A percentile compares a stretch with the other conserved stretches of the same genome.
Conservation (phyloP, 768 basidiomycete genomes). For the Pisolithus sp. region DNA sequence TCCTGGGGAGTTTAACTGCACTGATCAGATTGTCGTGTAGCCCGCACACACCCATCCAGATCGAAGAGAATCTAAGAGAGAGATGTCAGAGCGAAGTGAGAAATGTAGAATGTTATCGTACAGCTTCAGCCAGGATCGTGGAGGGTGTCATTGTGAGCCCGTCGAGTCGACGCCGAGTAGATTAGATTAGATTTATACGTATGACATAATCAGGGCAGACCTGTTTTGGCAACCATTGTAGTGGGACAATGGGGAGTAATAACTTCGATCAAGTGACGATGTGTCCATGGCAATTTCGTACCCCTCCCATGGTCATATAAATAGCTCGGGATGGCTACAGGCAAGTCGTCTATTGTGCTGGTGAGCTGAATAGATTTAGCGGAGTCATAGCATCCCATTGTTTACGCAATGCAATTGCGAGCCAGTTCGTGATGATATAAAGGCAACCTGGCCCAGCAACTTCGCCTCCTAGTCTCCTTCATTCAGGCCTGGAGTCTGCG, state of each 20-base stretch:
- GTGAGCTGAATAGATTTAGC: background rate
- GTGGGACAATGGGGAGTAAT: background rate
- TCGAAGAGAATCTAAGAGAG: constrained; percentile 55
- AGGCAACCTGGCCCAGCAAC: background rate
- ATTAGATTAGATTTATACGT: background rate
- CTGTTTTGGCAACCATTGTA: background rate
- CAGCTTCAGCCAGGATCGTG: constrained; percentile 45
- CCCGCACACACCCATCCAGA: constrained; percentile 53
- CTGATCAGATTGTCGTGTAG: background rate
- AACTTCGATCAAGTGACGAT: too few species aligned
- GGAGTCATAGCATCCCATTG: constrained; percentile 5
- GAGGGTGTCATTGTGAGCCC: constrained; percentile 10
- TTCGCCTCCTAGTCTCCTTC: constrained; percentile 12
- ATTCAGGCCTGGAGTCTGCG: constrained; percentile 1
- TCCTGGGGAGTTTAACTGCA: constrained; percentile 34
- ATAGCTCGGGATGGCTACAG: background rate
- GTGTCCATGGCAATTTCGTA: constrained; percentile 1
- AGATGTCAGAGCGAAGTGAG: background rate
- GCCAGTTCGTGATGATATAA: constrained; percentile 1
- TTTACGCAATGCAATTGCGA: constrained; percentile 6
- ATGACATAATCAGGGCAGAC: background rate
- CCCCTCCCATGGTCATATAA: background rate
- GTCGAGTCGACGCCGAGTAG: background rate
- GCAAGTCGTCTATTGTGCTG: constrained; percentile 8
- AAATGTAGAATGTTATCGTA: constrained; percentile 23